phyloP scores from a whole-genome alignment of 441 rosid species.

The Biscutella laevigata region DNA sequence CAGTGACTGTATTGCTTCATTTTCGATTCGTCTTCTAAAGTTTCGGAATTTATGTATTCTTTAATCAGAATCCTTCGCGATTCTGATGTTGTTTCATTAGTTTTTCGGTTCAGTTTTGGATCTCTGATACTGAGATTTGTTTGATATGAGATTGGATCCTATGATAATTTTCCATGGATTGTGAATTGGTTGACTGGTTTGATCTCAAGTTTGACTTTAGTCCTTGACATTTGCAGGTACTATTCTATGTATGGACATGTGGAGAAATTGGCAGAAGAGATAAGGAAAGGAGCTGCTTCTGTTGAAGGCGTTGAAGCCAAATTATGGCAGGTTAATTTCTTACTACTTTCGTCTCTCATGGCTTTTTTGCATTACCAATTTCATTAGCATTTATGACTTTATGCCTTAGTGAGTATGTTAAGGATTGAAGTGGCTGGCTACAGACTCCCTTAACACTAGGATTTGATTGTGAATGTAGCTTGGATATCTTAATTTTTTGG shows the following conservation, averaged over 20 bases:
- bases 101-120: not conserved
- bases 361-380: not conserved
- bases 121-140: not conserved
- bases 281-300: constrained; percentile 85
- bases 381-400: not conserved
- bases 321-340: constrained; percentile 70
- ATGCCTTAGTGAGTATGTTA: not conserved
- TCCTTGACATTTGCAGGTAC: constrained; percentile 39
- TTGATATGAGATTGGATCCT: not conserved
- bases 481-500: not conserved
- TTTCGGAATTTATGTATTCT: not conserved
- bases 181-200: not conserved
- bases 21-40: not conserved
- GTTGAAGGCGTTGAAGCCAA: constrained; percentile 93
- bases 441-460: not conserved
- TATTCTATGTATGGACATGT: constrained; percentile 98
- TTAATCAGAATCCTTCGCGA: too few relatives aligned
- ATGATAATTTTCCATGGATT: not conserved
- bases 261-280: constrained; percentile 76
- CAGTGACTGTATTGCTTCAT: not conserved
- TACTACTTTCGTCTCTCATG: not conserved
- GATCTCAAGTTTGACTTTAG: not conserved
- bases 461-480: not conserved
- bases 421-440: not conserved
- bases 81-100: not conserved